A percentile compares a stretch with the other conserved stretches of the same genome.
phyloP scores from a whole-genome alignment of 306 rosid species.

The Begonia peltatifolia region DNA sequence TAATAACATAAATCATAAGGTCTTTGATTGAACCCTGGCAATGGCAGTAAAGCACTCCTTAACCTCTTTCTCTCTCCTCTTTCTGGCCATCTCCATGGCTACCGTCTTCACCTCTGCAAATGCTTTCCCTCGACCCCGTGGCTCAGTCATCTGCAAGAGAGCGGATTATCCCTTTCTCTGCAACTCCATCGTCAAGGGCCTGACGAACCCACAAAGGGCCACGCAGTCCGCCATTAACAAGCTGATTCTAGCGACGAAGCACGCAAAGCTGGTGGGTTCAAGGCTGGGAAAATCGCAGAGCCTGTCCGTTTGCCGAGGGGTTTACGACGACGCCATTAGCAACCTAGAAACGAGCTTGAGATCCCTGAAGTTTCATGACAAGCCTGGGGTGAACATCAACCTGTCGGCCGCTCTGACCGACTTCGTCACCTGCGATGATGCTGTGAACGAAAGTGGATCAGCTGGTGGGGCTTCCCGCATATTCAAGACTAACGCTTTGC shows the following conservation, averaged over 20 bases:
- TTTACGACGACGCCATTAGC: constrained; percentile 1
- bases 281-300: background rate
- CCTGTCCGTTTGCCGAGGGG: constrained; percentile 1
- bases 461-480: background rate
- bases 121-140: background rate
- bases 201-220: background rate
- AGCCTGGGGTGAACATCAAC: background rate
- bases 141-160: background rate
- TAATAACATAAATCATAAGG: no score
- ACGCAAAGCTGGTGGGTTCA: background rate
- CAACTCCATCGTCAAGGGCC: background rate
- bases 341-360: background rate
- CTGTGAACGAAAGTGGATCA: background rate
- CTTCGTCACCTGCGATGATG: constrained; percentile 2
- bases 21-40: background rate
- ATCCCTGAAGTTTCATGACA: constrained; percentile 2
- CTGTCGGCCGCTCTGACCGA: constrained; percentile 4
- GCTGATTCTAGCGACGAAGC: background rate
- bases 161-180: constrained; percentile 4
- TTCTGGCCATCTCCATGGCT: background rate
- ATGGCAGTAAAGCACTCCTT: background rate
- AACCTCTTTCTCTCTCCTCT: background rate
- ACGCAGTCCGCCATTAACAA: background rate
- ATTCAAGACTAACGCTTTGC: background rate
- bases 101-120: no score